Evolutionary conservation across 768 basidiomycete species (phyloP), one percentile per base, ranked within the genome.

Genomic region (Krasilnikovozyma curviuscula): DNA sequence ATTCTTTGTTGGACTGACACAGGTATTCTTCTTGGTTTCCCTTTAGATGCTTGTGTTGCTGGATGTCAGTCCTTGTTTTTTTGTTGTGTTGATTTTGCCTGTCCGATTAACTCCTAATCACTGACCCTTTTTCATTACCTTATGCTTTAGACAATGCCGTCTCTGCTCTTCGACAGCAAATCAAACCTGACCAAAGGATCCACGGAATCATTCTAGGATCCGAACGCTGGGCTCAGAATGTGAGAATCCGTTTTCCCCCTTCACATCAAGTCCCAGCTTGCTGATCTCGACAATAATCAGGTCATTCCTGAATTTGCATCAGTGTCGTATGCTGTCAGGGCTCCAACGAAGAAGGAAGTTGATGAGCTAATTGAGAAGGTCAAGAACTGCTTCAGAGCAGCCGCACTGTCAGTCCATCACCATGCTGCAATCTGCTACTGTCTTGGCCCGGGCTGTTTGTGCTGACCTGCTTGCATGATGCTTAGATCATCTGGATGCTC

Each of bases 141-240:
- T 32, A 14, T 32, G 34, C 35, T 2, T 44, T 42, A 42, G 54
- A 58, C 47, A 50, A 40, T 37, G 49, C 54, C 28, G 44, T 58
- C 28, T 54, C 57, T 3, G 48, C 55, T 23, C 50, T 58, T 7
- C 44, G 57, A 0, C 57, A 58, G 30, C 57, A 58, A 45, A 49
- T 58, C 39, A 37, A 28, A 12, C 46, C 46, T 12, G 39, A 39
- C 18, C 46, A 48, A 16, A 37, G 46, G 21, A 40, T 48, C 2
- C 46, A 48, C 28, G 46, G 46, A 5, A 40, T 48, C 46, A 39
- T 48, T 30, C 30, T 32, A 24, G 38, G 19, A 3, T 40, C 38
- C 6, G 46, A 48, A 24, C 23, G 27, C 18, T 40, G 33, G 13
- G 39, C 46, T 14, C 46, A 48, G 21, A 48, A 48, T 24, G 41